Evolutionary conservation across 768 basidiomycete genomes (phyloP).

Genomic region (Boletus sp.): DNA sequence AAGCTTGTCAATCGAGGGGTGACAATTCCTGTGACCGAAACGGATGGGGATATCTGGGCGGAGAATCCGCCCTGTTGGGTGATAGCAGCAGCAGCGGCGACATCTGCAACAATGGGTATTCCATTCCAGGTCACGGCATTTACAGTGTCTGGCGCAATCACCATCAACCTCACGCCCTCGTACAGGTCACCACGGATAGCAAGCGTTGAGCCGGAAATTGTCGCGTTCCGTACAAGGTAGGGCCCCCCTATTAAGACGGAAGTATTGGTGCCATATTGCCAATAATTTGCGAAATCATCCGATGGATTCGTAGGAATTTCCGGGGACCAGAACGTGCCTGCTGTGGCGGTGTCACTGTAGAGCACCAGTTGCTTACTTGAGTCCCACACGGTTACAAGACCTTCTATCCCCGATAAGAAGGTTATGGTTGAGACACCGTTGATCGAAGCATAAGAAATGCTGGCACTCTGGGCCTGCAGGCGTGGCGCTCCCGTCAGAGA

Average conservation of each 20-base stretch:
- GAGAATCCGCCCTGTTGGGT: conserved; percentile 45
- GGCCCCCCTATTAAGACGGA: conserved; percentile 66
- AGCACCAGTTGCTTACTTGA: conserved; percentile 64
- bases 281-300: conserved; percentile 55
- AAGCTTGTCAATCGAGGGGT: conserved; percentile 59
- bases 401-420: conserved; percentile 54
- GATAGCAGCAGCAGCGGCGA: conserved; percentile 27
- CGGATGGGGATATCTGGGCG: conserved; percentile 40
- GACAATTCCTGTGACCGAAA: conserved; percentile 30
- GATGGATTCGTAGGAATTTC: conserved; percentile 42
- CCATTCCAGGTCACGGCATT: conserved; percentile 73
- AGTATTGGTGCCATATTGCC: conserved; percentile 69
- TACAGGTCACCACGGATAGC: conserved; percentile 69
- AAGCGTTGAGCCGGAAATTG: conserved; percentile 46
- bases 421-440: conserved; percentile 43
- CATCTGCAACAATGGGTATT: conserved; percentile 35
- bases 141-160: conserved; percentile 58
- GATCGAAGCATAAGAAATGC: conserved; percentile 22
- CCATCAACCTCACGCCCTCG: conserved; percentile 50
- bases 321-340: conserved; percentile 76
- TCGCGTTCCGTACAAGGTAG: conserved; percentile 58
- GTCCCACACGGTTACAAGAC: conserved; percentile 63
- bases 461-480: conserved; percentile 24
- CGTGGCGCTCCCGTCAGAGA: conserved; percentile 46
- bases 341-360: conserved; percentile 62